Evolutionary conservation across 2,329 filamentous ascomycete species (phyloP), one percentile per base, ranked within the genome.

Genomic region (Sporothrix schenckii): DNA sequence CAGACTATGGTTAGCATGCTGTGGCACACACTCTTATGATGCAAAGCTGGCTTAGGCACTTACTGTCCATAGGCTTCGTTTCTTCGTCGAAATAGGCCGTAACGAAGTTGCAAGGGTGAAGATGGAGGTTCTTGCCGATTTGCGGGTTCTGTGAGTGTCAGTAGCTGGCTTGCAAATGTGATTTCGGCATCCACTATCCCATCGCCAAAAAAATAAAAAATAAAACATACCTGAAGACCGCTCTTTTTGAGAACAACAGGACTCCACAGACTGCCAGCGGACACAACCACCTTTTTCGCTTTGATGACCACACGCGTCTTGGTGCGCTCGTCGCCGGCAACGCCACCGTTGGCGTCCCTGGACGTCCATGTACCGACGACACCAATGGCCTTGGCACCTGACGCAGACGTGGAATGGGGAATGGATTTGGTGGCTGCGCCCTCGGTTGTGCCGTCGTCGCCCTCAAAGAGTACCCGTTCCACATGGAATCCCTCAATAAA

Each of bases 401-500:
- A 19, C 1, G 50, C 50, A 0, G 44, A 54, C 0, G 24, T 16
- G 3, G 63, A 34, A 11, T 69, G 71, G 7, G 67, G 69, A 24
- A 69, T 58, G 27, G 71, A 21, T 6, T 41, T 41, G 11, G 60
- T 30, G 2, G 60, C 34, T 2, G 9, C 39, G 4, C 70, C 70
- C 2, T 44, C 27, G 34, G 3, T 5, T 13, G 80, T 81, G 0
- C 78, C 78, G 13, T 77, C 78, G 4, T 77, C 77, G 16, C 85
- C 82, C 27, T 89, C 87, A 77, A 97, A 97, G 0, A 91, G 74
- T 19, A 97, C 83, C 72, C 86, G 85, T 14, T 92, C 86, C 0
- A 89, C 91, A 24, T 88, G 80, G 76, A 95, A 92, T 0, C 93
- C 93, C 81, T 97, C 93, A 70, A 96, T 86, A 77, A 97, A 97